phyloP scores from a whole-genome alignment of 139 green algal species.

The Deuterostichococcus epilithicus region DNA sequence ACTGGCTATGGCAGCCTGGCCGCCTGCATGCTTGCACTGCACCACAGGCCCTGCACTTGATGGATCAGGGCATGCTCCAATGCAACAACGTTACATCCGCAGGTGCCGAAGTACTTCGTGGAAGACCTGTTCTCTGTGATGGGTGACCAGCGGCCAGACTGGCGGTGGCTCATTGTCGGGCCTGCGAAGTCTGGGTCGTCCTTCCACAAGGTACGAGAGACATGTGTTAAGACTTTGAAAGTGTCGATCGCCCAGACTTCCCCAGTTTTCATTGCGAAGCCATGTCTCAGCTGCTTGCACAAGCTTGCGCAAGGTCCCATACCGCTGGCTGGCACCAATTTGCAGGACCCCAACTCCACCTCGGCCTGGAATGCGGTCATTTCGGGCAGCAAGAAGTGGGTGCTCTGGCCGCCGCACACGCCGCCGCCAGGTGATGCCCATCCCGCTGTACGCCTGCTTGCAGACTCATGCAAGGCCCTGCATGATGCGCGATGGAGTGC shows the following conservation, averaged over 20 bases:
- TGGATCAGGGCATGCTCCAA: no score
- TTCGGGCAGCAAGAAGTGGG: slow-evolving; percentile 86
- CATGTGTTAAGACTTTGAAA: no score
- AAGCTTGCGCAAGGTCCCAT: background rate
- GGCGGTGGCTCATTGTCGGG: slow-evolving; percentile 92
- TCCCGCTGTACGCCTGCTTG: background rate
- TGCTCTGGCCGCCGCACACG: slow-evolving; percentile 79
- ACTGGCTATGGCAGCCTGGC: no score
- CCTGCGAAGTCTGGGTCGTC: slow-evolving; percentile 64
- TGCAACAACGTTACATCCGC: background rate
- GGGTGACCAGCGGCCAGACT: slow-evolving; percentile 41
- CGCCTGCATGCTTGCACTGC: no score
- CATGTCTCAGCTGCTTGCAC: no score
- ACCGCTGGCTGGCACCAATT: background rate
- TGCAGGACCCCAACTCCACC: slow-evolving; percentile 85
- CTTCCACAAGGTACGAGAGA: slow-evolving; percentile 65
- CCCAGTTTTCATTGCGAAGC: no score
- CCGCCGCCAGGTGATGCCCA: slow-evolving; percentile 60
- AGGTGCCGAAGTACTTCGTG: slow-evolving; percentile 58
- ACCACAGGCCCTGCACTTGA: no score
- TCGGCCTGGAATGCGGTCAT: slow-evolving; percentile 94
- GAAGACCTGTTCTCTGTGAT: slow-evolving; percentile 91
- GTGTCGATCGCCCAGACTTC: no score
- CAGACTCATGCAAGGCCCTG: no score
- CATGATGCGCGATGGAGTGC: no score